Evolutionary conservation across 768 basidiomycete genomes (phyloP).

Genomic region (Tylopilus sp.): DNA sequence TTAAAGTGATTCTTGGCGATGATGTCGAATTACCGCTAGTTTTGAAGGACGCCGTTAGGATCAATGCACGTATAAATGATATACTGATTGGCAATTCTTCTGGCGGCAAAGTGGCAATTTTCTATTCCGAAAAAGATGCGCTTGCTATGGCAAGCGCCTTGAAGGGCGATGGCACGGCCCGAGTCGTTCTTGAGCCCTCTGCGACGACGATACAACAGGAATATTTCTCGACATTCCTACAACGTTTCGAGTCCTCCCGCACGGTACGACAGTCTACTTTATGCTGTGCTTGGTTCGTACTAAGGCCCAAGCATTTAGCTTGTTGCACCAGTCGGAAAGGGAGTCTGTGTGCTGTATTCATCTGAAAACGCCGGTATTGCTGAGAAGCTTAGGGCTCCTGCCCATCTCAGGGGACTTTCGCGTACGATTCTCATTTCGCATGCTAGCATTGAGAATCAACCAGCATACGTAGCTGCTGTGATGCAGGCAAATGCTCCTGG

Average conservation of each 20-base stretch:
- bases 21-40: constrained; percentile 48
- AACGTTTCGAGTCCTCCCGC: constrained; percentile 49
- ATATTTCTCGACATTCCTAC: constrained; percentile 47
- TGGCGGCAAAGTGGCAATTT: constrained; percentile 54
- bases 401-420: constrained; percentile 40
- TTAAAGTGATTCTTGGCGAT: constrained; percentile 50
- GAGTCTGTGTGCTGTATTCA: constrained; percentile 58
- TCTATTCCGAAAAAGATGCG: constrained; percentile 50
- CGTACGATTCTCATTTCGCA: constrained; percentile 50
- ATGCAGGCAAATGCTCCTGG: constrained; percentile 25
- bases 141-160: constrained; percentile 51
- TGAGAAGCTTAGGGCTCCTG: constrained; percentile 49
- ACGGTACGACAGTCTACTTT: constrained; percentile 39
- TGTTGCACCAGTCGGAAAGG: constrained; percentile 47
- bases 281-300: neutral
- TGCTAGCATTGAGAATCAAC: constrained; percentile 55
- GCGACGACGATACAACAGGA: constrained; percentile 42
- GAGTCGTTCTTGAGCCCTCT: constrained; percentile 37
- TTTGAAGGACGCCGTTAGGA: constrained; percentile 39
- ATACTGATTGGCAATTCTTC: constrained; percentile 33
- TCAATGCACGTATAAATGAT: constrained; percentile 36
- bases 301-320: constrained; percentile 41
- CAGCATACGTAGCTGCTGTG: constrained; percentile 57
- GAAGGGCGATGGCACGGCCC: constrained; percentile 48
- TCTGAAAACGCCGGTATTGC: constrained; percentile 44